Evolutionary conservation across 163 green algal species (phyloP).

Genomic region (Scenedesmus sp.): DNA sequence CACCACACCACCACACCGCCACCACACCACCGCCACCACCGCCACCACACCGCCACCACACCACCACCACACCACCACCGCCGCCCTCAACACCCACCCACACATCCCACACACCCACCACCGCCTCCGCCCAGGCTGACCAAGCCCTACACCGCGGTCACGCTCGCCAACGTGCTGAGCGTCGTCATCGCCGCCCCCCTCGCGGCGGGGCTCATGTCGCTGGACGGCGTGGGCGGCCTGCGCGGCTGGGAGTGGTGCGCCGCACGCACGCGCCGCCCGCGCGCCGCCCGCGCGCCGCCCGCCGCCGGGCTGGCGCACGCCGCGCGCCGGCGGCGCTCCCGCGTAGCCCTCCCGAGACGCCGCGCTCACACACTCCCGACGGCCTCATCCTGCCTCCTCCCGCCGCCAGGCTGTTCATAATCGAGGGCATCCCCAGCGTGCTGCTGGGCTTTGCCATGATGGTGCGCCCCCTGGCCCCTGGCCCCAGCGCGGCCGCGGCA

Average conservation of each 20-base stretch:
- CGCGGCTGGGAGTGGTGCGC: conserved; percentile 37
- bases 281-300: too few relatives aligned
- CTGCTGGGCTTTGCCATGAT: background rate
- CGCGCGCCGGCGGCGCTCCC: too few relatives aligned
- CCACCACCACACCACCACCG: background rate
- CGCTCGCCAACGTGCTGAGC: conserved; percentile 18
- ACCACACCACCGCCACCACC: too few relatives aligned
- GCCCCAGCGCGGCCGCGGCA: too few relatives aligned
- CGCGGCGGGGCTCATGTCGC: conserved; percentile 35
- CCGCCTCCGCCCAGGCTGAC: conserved; percentile 3
- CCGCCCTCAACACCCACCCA: background rate
- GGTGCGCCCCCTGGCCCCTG: too few relatives aligned
- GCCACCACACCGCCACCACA: too few relatives aligned
- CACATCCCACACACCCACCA: background rate
- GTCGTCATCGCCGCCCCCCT: conserved; percentile 36
- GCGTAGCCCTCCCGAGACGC: too few relatives aligned
- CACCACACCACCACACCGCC: background rate
- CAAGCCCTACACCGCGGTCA: conserved; percentile 1
- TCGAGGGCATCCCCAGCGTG: conserved; percentile 6
- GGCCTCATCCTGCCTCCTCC: background rate
- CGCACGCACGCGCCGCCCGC: too few relatives aligned
- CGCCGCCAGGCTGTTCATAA: conserved; percentile 52
- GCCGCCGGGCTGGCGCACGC: too few relatives aligned
- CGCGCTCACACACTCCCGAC: too few relatives aligned
- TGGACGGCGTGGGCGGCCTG: conserved; percentile 44